Percentiles rank a stretch among this genome's conserved stretches.
phyloP scores from a whole-genome alignment of 169 alveolate genomes.

The Theileria orientalis region DNA sequence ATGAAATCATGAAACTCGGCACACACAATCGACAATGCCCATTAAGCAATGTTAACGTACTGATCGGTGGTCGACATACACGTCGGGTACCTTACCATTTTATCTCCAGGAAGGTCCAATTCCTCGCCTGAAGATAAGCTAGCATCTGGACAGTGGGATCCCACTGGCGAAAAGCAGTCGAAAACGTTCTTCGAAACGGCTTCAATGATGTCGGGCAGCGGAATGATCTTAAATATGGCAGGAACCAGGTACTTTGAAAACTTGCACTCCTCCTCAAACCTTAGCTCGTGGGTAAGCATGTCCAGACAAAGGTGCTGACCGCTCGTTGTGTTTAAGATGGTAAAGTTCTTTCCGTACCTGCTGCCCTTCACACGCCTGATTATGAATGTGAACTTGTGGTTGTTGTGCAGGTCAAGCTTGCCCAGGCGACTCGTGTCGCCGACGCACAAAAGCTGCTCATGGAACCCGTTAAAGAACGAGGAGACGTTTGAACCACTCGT shows the following conservation, averaged over 20 bases:
- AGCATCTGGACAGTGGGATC: slow-evolving; percentile 26
- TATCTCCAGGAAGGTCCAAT: neutral
- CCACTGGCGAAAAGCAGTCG: slow-evolving; percentile 27
- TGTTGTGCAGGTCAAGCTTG: neutral
- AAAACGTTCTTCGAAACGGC: neutral
- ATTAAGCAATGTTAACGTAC: neutral
- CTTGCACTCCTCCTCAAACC: slow-evolving; percentile 8
- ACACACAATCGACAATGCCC: too few species aligned
- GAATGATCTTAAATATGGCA: slow-evolving; percentile 46
- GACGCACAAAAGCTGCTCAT: slow-evolving; percentile 42
- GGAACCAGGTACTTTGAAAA: slow-evolving; percentile 49
- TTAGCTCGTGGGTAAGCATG: slow-evolving; percentile 38
- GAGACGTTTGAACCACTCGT: slow-evolving; percentile 26
- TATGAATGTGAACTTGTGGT: slow-evolving; percentile 43
- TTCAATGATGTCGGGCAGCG: slow-evolving; percentile 16
- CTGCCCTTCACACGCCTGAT: slow-evolving; percentile 19
- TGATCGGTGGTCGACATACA: neutral
- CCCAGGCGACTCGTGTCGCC: too few species aligned
- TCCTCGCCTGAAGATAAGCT: neutral
- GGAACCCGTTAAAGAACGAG: slow-evolving; percentile 40
- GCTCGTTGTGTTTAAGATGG: slow-evolving; percentile 28
- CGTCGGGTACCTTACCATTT: neutral
- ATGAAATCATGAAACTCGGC: too few species aligned
- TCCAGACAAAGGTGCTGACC: slow-evolving; percentile 54
- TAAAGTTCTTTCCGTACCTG: slow-evolving; percentile 3